A percentile compares a stretch with the other conserved stretches of the same genome.
Conservation (phyloP, 805 yeast genomes). For the Pichia thaimueangensis region DNA sequence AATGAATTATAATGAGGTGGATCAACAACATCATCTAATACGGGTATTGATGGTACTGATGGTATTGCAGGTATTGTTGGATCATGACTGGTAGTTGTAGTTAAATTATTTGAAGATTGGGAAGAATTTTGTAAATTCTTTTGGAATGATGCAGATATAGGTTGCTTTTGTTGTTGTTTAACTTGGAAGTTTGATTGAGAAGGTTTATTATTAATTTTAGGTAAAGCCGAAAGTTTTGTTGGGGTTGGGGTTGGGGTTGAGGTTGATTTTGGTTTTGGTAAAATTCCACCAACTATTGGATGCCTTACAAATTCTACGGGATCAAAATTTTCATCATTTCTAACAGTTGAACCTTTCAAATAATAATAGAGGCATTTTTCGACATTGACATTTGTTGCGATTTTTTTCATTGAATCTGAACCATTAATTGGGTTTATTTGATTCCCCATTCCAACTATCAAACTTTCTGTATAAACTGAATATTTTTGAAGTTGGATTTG, state of each 20-base stretch:
- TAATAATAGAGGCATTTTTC: conserved; percentile 76
- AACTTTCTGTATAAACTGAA: conserved; percentile 80
- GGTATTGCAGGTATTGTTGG: conserved; percentile 3
- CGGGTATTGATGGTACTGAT: background rate
- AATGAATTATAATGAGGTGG: conserved; percentile 21
- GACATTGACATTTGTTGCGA: conserved; percentile 74
- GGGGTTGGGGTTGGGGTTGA: background rate
- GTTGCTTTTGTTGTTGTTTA: background rate
- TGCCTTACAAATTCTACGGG: conserved; percentile 72
- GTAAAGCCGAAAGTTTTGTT: too few relatives aligned
- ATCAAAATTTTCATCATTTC: conserved; percentile 35
- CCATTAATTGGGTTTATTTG: conserved; percentile 67
- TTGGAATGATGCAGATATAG: background rate
- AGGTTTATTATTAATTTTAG: background rate
- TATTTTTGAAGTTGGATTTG: conserved; percentile 83
- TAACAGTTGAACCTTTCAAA: conserved; percentile 32
- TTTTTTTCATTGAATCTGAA: conserved; percentile 55
- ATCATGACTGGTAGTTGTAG: too few relatives aligned
- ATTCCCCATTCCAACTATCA: conserved; percentile 78
- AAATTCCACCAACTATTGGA: conserved; percentile 45
- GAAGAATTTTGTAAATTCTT: background rate
- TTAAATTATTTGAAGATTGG: background rate
- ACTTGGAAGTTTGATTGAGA: background rate
- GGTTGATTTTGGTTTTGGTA: conserved; percentile 2
- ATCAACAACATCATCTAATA: background rate